phyloP scores from a whole-genome alignment of 2,329 filamentous ascomycete species.

The Cladosporium sphaerospermum region DNA sequence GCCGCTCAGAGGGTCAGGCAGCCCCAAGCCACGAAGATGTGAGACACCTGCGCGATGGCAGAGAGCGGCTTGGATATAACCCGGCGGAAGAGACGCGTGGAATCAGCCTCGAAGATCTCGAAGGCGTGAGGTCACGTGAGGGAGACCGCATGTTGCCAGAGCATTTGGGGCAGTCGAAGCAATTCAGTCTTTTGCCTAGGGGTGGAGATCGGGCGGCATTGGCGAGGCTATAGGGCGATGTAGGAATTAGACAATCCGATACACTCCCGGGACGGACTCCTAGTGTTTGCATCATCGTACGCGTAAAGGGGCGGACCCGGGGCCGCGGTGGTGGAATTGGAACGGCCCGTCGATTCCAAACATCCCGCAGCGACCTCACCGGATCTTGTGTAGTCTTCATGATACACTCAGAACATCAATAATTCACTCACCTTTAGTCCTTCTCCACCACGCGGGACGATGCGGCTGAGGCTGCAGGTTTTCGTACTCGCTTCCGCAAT shows the following conservation, averaged over 20 bases:
- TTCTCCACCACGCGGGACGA: background rate
- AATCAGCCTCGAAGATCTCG: constrained; percentile 20
- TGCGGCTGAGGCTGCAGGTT: background rate
- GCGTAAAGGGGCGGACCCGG: too few relatives aligned
- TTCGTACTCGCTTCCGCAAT: background rate
- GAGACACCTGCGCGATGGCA: constrained; percentile 21
- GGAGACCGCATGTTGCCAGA: constrained; percentile 11
- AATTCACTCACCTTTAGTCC: too few relatives aligned
- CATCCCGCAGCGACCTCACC: too few relatives aligned
- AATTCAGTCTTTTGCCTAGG: constrained; percentile 15
- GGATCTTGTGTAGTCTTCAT: too few relatives aligned
- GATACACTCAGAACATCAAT: too few relatives aligned
- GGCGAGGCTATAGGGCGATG: constrained; percentile 19
- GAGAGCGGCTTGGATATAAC: constrained; percentile 25
- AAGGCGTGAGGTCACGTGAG: constrained; percentile 18
- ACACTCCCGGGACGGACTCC: too few relatives aligned
- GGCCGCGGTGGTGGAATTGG: too few relatives aligned
- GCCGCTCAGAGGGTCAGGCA: constrained; percentile 19
- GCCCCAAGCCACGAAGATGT: constrained; percentile 19
- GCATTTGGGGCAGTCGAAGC: constrained; percentile 1
- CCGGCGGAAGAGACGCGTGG: constrained; percentile 18
- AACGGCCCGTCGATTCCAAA: too few relatives aligned
- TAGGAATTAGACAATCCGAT: too few relatives aligned
- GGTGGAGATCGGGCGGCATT: constrained; percentile 25
- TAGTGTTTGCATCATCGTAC: too few relatives aligned